Conservation (phyloP, 768 basidiomycete genomes). For the Saitozyma sp. region DNA sequence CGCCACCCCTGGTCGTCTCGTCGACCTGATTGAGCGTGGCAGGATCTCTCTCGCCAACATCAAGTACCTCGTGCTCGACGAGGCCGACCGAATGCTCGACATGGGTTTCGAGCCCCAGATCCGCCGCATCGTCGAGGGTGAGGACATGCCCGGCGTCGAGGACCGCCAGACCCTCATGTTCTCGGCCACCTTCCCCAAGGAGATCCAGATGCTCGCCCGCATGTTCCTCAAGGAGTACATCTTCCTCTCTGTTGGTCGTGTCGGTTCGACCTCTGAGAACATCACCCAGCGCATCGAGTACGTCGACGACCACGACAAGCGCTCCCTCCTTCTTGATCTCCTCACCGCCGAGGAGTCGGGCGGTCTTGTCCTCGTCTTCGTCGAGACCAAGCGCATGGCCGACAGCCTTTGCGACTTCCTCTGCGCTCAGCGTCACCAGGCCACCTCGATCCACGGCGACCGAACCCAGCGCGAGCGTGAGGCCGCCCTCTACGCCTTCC, state of each 20-base stretch:
- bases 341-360: constrained; percentile 72
- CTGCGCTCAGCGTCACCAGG: constrained; percentile 73
- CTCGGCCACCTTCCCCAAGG: constrained; percentile 97
- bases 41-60: constrained; percentile 94
- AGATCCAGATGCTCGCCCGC: constrained; percentile 68
- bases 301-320: constrained; percentile 95
- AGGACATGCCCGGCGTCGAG: constrained; percentile 92
- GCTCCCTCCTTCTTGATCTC: constrained; percentile 91
- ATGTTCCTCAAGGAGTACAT: constrained; percentile 71
- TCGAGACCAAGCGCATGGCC: constrained; percentile 99
- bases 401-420: constrained; percentile 98
- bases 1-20: constrained; percentile 95
- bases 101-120: constrained; percentile 99
- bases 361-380: constrained; percentile 92
- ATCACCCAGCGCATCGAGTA: constrained; percentile 99
- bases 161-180: constrained; percentile 99
- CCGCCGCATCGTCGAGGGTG: constrained; percentile 92
- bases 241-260: constrained; percentile 97
- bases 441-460: constrained; percentile 98
- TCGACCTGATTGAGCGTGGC: constrained; percentile 97
- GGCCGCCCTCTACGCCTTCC: constrained; percentile 91
- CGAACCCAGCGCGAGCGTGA: constrained; percentile 97
- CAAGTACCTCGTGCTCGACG: constrained; percentile 96
- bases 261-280: constrained; percentile 98
- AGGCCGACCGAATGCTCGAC: constrained; percentile 99